These are phyloP conservation scores for Claviceps arundinis DNA, from an alignment of 2,329 filamentous ascomycete species.

Conservation along the genomic window DNA sequence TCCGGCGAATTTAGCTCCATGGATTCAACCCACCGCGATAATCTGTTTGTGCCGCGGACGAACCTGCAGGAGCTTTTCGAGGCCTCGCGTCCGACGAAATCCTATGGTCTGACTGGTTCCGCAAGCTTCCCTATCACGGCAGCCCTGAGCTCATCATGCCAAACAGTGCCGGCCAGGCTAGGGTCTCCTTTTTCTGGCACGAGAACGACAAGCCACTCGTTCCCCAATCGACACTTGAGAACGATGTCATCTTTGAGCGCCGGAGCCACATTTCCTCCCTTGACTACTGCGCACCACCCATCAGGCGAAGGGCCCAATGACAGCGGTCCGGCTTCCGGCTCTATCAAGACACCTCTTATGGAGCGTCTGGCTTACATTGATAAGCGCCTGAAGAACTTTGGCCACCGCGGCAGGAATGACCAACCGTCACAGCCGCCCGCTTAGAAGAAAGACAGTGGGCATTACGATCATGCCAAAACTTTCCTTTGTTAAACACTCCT, in stretches of 20 bases:
- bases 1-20: conserved; percentile 23
- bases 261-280: conserved; percentile 34
- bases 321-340: conserved; percentile 6
- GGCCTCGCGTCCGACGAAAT: conserved; percentile 12
- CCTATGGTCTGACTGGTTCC: neutral
- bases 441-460: conserved; percentile 11
- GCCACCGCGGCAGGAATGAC: conserved; percentile 27
- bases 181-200: conserved; percentile 44
- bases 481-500: neutral
- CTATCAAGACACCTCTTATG: conserved; percentile 30
- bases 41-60: conserved; percentile 27
- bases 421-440: conserved; percentile 37
- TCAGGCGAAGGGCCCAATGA: conserved; percentile 15
- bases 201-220: conserved; percentile 39
- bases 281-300: conserved; percentile 41
- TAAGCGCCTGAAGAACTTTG: conserved; percentile 41
- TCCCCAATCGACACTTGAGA: conserved; percentile 43
- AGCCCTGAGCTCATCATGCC: conserved; percentile 12
- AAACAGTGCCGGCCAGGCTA: conserved; percentile 32
- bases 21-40: conserved; percentile 19
- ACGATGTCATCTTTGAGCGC: conserved; percentile 29
- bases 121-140: conserved; percentile 2
- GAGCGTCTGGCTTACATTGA: conserved; percentile 45
- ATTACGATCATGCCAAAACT: neutral
- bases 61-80: conserved; percentile 29